phyloP scores from a whole-genome alignment of 2,329 filamentous ascomycete species.

The Hymenoscyphus fructigenus region DNA sequence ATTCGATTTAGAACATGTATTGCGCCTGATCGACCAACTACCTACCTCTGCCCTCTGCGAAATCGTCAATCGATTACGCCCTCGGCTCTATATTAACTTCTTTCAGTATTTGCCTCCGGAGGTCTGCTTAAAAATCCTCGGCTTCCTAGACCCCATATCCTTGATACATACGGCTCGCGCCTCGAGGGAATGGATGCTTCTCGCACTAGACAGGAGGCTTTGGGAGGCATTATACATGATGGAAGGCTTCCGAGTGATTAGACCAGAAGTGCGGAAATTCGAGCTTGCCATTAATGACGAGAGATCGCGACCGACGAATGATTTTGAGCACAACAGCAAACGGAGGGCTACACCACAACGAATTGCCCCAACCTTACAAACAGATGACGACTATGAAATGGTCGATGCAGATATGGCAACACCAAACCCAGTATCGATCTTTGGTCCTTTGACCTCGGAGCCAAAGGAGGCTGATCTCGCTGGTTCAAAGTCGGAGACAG shows the following conservation, averaged over 20 bases:
- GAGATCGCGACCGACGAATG: constrained; percentile 25
- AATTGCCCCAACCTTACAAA: constrained; percentile 32
- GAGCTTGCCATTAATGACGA: constrained; percentile 52
- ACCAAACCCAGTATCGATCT: constrained; percentile 28
- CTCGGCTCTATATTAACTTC: constrained; percentile 90
- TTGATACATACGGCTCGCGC: constrained; percentile 76
- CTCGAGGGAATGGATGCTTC: constrained; percentile 76
- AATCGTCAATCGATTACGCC: constrained; percentile 77
- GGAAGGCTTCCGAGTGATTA: constrained; percentile 81
- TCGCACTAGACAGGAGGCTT: constrained; percentile 78
- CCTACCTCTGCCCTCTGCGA: constrained; percentile 77
- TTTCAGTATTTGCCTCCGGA: constrained; percentile 82
- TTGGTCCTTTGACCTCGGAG: constrained; percentile 23
- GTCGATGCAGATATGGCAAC: constrained; percentile 36
- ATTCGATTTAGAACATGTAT: constrained; percentile 66
- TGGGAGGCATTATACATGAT: constrained; percentile 82
- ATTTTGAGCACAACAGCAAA: constrained; percentile 54
- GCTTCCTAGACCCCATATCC: constrained; percentile 78
- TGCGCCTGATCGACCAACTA: constrained; percentile 73
- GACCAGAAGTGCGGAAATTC: constrained; percentile 62
- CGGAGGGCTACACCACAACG: constrained; percentile 50
- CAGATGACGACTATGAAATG: constrained; percentile 51
- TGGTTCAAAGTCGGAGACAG: constrained; percentile 21
- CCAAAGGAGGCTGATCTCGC: constrained; percentile 16
- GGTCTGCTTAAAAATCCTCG: constrained; percentile 85